Base-by-base conservation (phyloP, 2,329 filamentous ascomycete species). In the Calonectria ilicicola region DNA sequence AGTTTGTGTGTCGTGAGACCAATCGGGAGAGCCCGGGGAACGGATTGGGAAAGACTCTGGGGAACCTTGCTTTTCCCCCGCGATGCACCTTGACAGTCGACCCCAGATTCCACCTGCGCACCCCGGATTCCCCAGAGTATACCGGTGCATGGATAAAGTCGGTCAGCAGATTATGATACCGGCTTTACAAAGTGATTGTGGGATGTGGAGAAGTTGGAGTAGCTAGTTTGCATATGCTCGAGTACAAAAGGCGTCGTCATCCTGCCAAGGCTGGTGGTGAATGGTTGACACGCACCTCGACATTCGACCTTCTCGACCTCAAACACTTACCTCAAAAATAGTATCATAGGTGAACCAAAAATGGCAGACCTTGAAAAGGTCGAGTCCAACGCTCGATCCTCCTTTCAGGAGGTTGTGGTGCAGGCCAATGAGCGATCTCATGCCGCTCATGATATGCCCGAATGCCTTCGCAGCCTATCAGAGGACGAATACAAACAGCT, bases 391-490 rank as follows among this genome's bases (percentile, higher is more conserved):
- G 46, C 46, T 21, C 46, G 21, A 42, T 58, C 65, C 1, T 58
- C 49, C 7, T 44, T 58, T 23, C 47, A 58, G 19, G 38, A 46
- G 49, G 35, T 44, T 23, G 44, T 32, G 62, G 27, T 15, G 44
- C 44, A 40, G 44, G 44, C 44, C 19, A 49, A 65, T 19, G 29
- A 49, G n/a, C 44, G 63, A 27, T 51, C 63, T 14, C 63, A 65
- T 40, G 32, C 63, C 19, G 42, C 44, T 10, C 44, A 49, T 12
- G 62, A 47, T 12, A 73, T 73, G 71, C 71, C 71, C 8, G 73
- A 73, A 7, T 64, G 64, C 21, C 72, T 74, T 15, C n/a, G 60
- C 15, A 53, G 66, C 42, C 63, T 70, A 17, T 65, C 17, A 21
- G 46, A 70, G 3, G 46, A 53, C 9, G 74, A 76, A 12, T 29